Evolutionary conservation across 2,329 filamentous ascomycete species (phyloP), one percentile per base, ranked within the genome.

Genomic region (Achaetomium macrosporum): DNA sequence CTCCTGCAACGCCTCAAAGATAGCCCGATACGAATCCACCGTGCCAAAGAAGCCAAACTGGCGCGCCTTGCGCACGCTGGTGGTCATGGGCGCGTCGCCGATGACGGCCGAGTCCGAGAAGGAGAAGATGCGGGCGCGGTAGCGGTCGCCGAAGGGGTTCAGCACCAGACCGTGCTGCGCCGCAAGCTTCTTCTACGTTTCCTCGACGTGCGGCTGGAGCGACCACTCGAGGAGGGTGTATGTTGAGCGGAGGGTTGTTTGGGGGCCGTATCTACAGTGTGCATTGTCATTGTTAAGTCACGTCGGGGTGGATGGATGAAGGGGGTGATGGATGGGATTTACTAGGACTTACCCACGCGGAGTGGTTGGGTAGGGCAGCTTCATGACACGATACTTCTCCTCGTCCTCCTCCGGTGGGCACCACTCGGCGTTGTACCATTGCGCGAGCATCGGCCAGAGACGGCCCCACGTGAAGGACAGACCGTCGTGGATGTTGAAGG

Each of bases 401-500:
- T 52, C 50, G n/a, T 58, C 56, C 1, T 44, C 37, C 31, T 54
- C 47, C 63, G 68, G 72, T 5, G 61, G 60, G 0, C 56, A 64
- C 60, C 70, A 73, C 12, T 65, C 59, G 0, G 74, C 64, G 0
- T 68, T 67, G 59, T 73, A 78, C 69, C 72, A 74, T 4, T 62
- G 60, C 0, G 73, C 73, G 13, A 78, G 63, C 55, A 71, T 69
- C 0, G 72, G 69, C 71, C 73, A 79, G 52, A 77, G 70, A 20
- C 69, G 67, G 1, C 73, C 73, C 71, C 73, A 77, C 1, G 71
- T 73, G 17, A 78, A 71, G 0, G 67, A 64, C 13, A 65, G 69
- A 5, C 69, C 71, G 47, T 81, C 76, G 31, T 64, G 63, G 0
- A 71, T 70, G 54, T 80, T 80, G 64, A 79, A 78, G 15, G 68